Conservation (phyloP, 2,329 filamentous ascomycete species). For the Botrytis fabae region DNA sequence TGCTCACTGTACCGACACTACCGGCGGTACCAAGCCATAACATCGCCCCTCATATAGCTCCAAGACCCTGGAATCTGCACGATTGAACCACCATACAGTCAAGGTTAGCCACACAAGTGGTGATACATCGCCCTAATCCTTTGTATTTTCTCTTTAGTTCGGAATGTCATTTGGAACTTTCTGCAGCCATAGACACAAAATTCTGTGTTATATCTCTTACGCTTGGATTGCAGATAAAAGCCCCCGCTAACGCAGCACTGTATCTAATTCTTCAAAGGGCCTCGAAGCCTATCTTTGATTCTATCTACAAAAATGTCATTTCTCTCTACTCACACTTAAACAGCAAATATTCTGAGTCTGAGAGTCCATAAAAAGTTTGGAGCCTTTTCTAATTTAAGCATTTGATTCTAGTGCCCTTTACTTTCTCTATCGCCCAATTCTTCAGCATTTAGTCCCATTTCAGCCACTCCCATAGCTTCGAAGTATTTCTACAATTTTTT, state of each 20-base stretch:
- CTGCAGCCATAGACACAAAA: neutral
- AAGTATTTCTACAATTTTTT: neutral
- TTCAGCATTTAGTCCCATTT: neutral
- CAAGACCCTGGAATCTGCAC: neutral
- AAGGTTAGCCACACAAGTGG: neutral
- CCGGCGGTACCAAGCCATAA: neutral
- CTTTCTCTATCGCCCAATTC: neutral
- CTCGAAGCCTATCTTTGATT: too few relatives aligned
- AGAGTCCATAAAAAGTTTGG: too few relatives aligned
- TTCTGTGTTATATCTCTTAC: neutral
- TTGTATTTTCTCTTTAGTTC: too few relatives aligned
- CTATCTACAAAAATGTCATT: too few relatives aligned
- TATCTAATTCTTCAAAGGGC: neutral
- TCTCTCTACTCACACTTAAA: too few relatives aligned
- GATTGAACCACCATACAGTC: neutral
- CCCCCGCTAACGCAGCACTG: neutral
- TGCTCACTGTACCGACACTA: neutral
- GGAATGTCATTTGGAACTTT: too few relatives aligned
- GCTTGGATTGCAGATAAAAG: neutral
- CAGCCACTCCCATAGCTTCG: neutral
- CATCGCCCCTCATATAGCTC: neutral
- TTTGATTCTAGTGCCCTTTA: neutral
- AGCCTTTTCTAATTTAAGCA: neutral
- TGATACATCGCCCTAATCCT: neutral
- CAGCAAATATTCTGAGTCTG: too few relatives aligned